Evolutionary conservation across 495 filamentous ascomycete genomes (phyloP).

Genomic region (Neurospora africana): DNA sequence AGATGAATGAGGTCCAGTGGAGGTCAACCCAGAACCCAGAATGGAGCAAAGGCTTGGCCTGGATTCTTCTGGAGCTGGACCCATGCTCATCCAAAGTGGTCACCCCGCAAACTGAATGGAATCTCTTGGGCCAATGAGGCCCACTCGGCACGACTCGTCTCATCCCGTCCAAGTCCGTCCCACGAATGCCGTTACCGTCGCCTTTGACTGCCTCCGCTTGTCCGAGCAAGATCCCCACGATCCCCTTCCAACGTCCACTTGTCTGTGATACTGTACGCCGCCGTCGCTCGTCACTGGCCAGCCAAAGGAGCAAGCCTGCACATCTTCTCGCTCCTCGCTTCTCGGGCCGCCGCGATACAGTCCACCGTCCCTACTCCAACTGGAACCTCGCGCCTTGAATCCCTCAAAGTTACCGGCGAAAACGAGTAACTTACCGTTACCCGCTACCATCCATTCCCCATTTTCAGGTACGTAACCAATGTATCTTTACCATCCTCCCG

Average conservation of each 20-base stretch:
- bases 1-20: neutral
- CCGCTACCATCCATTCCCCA: neutral
- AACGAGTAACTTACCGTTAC: neutral
- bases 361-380: neutral
- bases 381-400: neutral
- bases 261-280: neutral
- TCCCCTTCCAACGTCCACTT: neutral
- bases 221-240: neutral
- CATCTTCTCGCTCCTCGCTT: neutral
- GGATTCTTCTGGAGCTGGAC: neutral
- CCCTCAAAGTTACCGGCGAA: neutral
- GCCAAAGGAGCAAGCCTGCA: neutral
- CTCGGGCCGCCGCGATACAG: neutral
- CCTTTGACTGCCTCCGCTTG: neutral
- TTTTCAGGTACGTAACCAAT: neutral
- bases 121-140: neutral
- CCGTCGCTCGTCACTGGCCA: neutral
- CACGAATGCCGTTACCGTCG: neutral
- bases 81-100: neutral
- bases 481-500: neutral
- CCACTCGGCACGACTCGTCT: neutral
- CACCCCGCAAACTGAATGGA: neutral
- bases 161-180: neutral
- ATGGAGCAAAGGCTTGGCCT: neutral
- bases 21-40: neutral